Evolutionary conservation across 805 yeast species (phyloP).

Genomic region (Metschnikowia corniflorae): DNA sequence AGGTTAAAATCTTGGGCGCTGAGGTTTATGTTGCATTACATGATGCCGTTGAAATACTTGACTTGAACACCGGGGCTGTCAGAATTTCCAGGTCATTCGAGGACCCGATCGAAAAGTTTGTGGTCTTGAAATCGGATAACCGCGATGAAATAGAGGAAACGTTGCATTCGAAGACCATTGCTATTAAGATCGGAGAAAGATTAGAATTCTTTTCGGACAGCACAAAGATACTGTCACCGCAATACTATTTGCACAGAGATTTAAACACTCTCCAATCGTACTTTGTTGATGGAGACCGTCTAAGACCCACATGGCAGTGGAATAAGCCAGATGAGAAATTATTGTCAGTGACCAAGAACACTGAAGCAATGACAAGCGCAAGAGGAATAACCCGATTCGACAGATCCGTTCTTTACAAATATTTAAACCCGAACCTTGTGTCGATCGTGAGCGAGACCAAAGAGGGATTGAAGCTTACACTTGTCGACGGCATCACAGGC

Average conservation of each 20-base stretch:
- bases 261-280: conserved; percentile 21
- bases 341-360: conserved; percentile 22
- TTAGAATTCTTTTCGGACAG: conserved; percentile 5
- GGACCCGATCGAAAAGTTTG: conserved; percentile 4
- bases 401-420: conserved; percentile 77
- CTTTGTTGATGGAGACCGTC: conserved; percentile 13
- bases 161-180: conserved; percentile 5
- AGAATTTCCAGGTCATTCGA: not conserved
- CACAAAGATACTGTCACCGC: conserved; percentile 4
- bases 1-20: conserved; percentile 5
- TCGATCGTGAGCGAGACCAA: conserved; percentile 41
- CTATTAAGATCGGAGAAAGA: conserved; percentile 8
- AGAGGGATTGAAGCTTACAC: conserved; percentile 39
- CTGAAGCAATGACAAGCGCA: conserved; percentile 37
- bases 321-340: conserved; percentile 16
- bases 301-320: conserved; percentile 32
- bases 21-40: conserved; percentile 13
- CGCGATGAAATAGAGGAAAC: not conserved
- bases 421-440: conserved; percentile 66
- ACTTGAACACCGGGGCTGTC: conserved; percentile 14
- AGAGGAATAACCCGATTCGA: conserved; percentile 68
- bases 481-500: conserved; percentile 73
- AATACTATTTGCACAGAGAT: conserved; percentile 15
- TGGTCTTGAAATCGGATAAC: not conserved
- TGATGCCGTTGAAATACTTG: conserved; percentile 9